Conservation (phyloP, 2,329 filamentous ascomycete genomes). For the Emmonsia crescens region DNA sequence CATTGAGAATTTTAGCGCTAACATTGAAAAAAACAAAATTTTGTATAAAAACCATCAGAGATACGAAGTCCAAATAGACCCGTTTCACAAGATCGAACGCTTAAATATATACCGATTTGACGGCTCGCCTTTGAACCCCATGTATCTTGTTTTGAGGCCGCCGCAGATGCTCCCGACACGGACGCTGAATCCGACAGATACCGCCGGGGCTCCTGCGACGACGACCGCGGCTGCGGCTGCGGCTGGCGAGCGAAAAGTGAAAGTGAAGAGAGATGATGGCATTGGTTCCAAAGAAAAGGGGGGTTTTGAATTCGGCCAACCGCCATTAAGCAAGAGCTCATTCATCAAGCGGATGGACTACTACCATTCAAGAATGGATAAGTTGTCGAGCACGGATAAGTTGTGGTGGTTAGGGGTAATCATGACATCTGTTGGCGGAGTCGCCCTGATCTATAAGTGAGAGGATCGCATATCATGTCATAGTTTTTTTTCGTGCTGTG, state of each 20-base stretch:
- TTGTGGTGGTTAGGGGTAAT: conserved; percentile 41
- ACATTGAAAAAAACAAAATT: background rate
- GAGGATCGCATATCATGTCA: background rate
- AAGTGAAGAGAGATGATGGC: conserved; percentile 23
- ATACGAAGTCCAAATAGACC: conserved; percentile 41
- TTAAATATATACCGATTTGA: conserved; percentile 55
- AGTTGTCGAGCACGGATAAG: conserved; percentile 27
- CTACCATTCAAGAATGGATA: conserved; percentile 29
- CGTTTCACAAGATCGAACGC: conserved; percentile 51
- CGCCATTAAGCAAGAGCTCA: conserved; percentile 18
- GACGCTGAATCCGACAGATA: conserved; percentile 48
- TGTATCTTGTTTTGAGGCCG: conserved; percentile 54
- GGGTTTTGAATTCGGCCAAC: background rate
- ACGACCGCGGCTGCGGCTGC: background rate
- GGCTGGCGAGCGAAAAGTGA: conserved; percentile 12
- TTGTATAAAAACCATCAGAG: conserved; percentile 18
- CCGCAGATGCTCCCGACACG: conserved; percentile 60
- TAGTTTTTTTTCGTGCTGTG: background rate
- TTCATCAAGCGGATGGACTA: conserved; percentile 21
- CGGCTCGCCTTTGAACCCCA: conserved; percentile 54
- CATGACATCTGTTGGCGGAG: conserved; percentile 36
- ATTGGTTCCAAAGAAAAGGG: conserved; percentile 8
- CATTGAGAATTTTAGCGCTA: too few species aligned
- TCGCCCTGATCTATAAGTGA: conserved; percentile 22
- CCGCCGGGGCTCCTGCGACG: conserved; percentile 23